These are phyloP conservation scores for Cucumis cinereus DNA, from an alignment of 306 rosid species.

Conservation along the genomic window DNA sequence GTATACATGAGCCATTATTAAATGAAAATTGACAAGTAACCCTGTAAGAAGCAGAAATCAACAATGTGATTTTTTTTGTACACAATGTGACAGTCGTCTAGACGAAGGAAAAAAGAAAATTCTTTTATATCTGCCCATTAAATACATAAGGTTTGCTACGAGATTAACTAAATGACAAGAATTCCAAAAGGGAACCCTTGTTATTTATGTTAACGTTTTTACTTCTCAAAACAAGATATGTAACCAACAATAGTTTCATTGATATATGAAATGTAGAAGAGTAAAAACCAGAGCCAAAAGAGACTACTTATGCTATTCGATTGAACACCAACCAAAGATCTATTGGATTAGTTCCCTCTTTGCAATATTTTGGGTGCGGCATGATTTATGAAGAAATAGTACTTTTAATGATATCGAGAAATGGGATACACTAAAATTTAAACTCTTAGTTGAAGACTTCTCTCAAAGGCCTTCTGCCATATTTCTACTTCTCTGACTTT, in stretches of 20 bases:
- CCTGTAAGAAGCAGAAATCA: not conserved
- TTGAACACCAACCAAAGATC: not conserved
- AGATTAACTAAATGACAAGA: not conserved
- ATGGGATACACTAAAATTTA: not conserved
- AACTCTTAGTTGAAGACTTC: not conserved
- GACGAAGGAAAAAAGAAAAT: not conserved
- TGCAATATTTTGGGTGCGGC: not conserved
- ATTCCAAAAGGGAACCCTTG: not conserved
- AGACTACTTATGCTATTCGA: not conserved
- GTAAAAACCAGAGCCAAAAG: not conserved
- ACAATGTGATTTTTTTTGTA: not conserved
- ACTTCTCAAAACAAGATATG: not conserved
- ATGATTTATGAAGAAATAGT: not conserved
- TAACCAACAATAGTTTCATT: not conserved
- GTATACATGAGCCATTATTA: not conserved
- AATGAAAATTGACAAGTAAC: not conserved
- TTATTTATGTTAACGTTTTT: not conserved
- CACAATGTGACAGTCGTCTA: not conserved
- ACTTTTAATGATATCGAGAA: not conserved
- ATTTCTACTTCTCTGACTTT: not conserved
- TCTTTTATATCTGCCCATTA: not conserved
- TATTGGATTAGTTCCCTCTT: not conserved
- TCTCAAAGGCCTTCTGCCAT: not conserved
- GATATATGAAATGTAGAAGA: not conserved
- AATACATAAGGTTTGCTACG: not conserved